A percentile compares a stretch with the other conserved stretches of the same genome.
phyloP scores from a whole-genome alignment of 1,284 basidiomycete genomes.

The Lignosus rhinocerotis region DNA sequence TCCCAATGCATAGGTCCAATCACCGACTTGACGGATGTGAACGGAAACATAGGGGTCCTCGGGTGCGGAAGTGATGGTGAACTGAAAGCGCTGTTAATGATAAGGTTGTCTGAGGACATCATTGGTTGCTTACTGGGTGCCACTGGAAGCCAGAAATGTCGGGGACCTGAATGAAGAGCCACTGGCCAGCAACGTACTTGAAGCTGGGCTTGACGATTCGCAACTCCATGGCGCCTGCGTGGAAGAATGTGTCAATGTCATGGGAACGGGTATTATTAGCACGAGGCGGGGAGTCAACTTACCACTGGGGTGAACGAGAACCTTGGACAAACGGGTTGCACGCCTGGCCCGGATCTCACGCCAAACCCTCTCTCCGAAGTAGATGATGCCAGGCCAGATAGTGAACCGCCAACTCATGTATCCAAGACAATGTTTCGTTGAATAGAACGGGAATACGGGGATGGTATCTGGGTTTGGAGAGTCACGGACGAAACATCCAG shows the following conservation, averaged over 20 bases:
- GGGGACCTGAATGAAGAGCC: constrained; percentile 87
- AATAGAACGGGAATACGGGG: constrained; percentile 78
- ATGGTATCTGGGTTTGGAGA: constrained; percentile 67
- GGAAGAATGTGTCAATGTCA: constrained; percentile 1
- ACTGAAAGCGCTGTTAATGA: constrained; percentile 44
- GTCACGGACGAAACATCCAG: constrained; percentile 91
- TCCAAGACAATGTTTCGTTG: constrained; percentile 78
- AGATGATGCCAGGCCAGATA: constrained; percentile 85
- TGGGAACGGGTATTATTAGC: constrained; percentile 3
- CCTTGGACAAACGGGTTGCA: constrained; percentile 76
- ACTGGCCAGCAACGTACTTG: constrained; percentile 88
- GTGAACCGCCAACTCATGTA: constrained; percentile 86
- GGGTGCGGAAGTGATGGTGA: constrained; percentile 91
- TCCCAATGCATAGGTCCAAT: constrained; percentile 81
- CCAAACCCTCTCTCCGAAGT: constrained; percentile 82
- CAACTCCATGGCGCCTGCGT: constrained; percentile 80
- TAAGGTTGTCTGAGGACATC: no score
- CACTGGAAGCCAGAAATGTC: constrained; percentile 83
- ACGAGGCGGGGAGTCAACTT: constrained; percentile 28
- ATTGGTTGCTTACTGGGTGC: constrained; percentile 70
- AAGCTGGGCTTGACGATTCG: constrained; percentile 87
- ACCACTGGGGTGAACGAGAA: constrained; percentile 81
- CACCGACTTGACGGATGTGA: constrained; percentile 89
- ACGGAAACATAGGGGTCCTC: constrained; percentile 88
- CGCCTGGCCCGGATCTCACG: constrained; percentile 77